These are phyloP conservation scores for Actinomucor elegans DNA, from an alignment of 371 early-diverging fungal genomes.

Conservation along the genomic window DNA sequence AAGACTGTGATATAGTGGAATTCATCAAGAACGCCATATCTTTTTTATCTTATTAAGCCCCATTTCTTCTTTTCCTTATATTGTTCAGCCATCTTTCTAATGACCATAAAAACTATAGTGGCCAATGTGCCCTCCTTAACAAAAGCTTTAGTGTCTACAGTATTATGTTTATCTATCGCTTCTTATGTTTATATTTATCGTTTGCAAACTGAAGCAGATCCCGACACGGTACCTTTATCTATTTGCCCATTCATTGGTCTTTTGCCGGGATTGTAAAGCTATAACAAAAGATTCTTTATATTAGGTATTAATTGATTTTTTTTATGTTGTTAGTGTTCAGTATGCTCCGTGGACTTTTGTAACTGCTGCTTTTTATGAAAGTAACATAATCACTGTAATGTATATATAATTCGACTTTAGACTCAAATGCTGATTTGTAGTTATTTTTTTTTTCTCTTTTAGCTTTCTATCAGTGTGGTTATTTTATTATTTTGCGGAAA, in stretches of 20 bases:
- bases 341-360: slow-evolving; percentile 50
- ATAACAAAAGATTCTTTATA: background rate
- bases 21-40: no score
- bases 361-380: slow-evolving; percentile 46
- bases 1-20: no score
- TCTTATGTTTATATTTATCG: slow-evolving; percentile 35
- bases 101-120: slow-evolving; percentile 9
- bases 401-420: background rate
- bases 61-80: no score
- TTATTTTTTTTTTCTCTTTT: slow-evolving; percentile 1
- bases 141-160: slow-evolving; percentile 34
- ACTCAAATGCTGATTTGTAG: background rate
- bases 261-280: slow-evolving; percentile 47
- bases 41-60: no score
- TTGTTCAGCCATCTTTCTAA: background rate
- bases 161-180: slow-evolving; percentile 26
- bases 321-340: slow-evolving; percentile 19
- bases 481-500: slow-evolving; percentile 62
- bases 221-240: slow-evolving; percentile 11
- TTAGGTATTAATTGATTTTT: background rate
- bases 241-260: slow-evolving; percentile 44
- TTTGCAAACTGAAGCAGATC: slow-evolving; percentile 19
- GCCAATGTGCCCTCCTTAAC: slow-evolving; percentile 46
- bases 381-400: slow-evolving; percentile 36
- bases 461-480: slow-evolving; percentile 50